Percentiles rank a stretch among this genome's conserved stretches.
Evolutionary conservation across 768 basidiomycete genomes (phyloP).

Genomic region (Asterophora lycoperdoides): DNA sequence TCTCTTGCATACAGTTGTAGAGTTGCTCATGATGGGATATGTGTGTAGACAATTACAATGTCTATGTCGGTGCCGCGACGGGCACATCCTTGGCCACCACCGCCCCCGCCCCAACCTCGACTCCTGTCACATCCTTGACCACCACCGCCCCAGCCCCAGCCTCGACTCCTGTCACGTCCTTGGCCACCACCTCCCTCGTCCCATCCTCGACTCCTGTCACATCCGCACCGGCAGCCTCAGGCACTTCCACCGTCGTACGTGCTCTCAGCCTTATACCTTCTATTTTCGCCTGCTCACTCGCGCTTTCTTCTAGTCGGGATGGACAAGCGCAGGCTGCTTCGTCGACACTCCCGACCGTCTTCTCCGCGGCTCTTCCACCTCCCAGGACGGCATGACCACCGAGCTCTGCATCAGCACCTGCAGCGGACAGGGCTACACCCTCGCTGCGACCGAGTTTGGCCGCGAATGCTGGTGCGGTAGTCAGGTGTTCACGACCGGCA

Average conservation of each 20-base stretch:
- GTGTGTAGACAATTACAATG: conserved; percentile 57
- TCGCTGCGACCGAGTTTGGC: conserved; percentile 34
- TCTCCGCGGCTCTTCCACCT: conserved; percentile 21
- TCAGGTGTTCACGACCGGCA: conserved; percentile 20
- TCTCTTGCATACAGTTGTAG: conserved; percentile 6
- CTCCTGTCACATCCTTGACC: too few species aligned
- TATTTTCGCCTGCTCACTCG: neutral
- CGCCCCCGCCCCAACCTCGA: too few species aligned
- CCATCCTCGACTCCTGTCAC: too few species aligned
- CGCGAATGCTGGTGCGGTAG: conserved; percentile 33
- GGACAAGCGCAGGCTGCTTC: conserved; percentile 32
- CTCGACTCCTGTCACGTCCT: too few species aligned
- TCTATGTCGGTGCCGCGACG: conserved; percentile 46
- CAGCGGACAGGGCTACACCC: conserved; percentile 21
- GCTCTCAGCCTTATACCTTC: neutral
- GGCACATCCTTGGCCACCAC: too few species aligned
- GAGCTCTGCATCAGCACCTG: conserved; percentile 27
- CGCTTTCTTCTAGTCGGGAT: conserved; percentile 5
- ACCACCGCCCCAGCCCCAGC: too few species aligned
- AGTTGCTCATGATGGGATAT: neutral
- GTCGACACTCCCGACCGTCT: conserved; percentile 26
- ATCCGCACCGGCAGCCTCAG: too few species aligned
- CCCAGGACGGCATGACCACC: conserved; percentile 26
- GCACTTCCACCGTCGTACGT: too few species aligned
- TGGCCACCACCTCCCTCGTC: too few species aligned